These are phyloP conservation scores for Filobasidium wieringae DNA, from an alignment of 768 basidiomycete species.

Conservation along the genomic window DNA sequence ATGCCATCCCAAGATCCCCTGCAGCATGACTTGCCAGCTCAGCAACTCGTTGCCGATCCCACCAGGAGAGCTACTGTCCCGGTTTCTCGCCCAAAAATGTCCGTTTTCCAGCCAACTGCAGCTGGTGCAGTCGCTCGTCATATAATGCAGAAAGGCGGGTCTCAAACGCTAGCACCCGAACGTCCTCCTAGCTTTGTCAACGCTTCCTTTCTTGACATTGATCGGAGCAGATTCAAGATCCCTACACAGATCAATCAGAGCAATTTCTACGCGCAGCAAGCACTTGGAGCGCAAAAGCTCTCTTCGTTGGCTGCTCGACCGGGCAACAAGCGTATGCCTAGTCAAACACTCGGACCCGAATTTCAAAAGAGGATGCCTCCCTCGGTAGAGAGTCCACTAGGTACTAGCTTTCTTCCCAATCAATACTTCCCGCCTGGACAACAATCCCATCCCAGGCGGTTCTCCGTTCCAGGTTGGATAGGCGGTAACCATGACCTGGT, in stretches of 20 bases:
- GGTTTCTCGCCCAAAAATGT: background rate
- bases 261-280: background rate
- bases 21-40: too few relatives aligned
- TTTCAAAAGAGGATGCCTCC: slow-evolving; percentile 13
- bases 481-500: background rate
- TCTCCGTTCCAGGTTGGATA: background rate
- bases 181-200: slow-evolving; percentile 26
- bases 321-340: slow-evolving; percentile 33
- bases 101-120: background rate
- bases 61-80: too few relatives aligned
- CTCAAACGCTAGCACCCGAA: slow-evolving; percentile 35
- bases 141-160: background rate
- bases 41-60: too few relatives aligned
- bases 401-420: background rate
- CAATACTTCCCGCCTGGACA: background rate
- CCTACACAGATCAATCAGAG: background rate
- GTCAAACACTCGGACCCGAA: slow-evolving; percentile 28
- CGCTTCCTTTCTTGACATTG: background rate
- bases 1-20: too few relatives aligned
- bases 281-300: background rate
- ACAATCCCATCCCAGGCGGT: background rate
- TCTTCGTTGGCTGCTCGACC: slow-evolving; percentile 23
- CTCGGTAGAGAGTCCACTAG: background rate
- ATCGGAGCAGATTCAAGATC: background rate
- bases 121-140: background rate